These are phyloP conservation scores for Termitomyces sp. DNA, from an alignment of 768 basidiomycete species.

Conservation along the genomic window DNA sequence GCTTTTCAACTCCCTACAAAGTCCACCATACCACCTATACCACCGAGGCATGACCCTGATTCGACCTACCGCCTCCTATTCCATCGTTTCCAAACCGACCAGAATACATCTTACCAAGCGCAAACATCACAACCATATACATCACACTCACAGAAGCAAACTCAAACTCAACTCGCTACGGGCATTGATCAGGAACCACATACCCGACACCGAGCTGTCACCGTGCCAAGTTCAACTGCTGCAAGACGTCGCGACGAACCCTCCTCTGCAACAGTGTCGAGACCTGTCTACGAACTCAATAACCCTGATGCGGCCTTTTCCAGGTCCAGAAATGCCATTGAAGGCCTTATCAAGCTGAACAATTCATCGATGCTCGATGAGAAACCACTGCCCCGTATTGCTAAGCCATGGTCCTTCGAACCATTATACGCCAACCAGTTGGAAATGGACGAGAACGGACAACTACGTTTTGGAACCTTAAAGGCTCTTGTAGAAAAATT, in stretches of 20 bases:
- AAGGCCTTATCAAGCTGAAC: conserved; percentile 16
- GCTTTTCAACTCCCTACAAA: background rate
- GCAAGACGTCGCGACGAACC: conserved; percentile 37
- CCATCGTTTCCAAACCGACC: conserved; percentile 6
- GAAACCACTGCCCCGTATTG: conserved; percentile 35
- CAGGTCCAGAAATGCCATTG: conserved; percentile 8
- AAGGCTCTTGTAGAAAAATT: conserved; percentile 70
- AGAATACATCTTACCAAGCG: conserved; percentile 10
- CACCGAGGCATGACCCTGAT: conserved; percentile 4
- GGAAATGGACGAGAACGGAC: conserved; percentile 59
- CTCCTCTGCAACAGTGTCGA: conserved; percentile 20
- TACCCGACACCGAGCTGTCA: conserved; percentile 22
- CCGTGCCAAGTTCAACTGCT: conserved; percentile 18
- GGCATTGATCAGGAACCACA: conserved; percentile 16
- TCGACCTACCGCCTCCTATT: conserved; percentile 5
- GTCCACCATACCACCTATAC: conserved; percentile 1
- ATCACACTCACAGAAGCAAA: conserved; percentile 29
- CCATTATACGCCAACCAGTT: conserved; percentile 61
- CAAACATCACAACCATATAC: conserved; percentile 14
- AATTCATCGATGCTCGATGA: conserved; percentile 37
- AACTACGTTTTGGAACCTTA: conserved; percentile 66
- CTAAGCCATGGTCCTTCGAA: conserved; percentile 56
- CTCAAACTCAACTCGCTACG: conserved; percentile 26
- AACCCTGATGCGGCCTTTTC: conserved; percentile 2
- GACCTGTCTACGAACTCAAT: conserved; percentile 3